A percentile compares a stretch with the other conserved stretches of the same genome.
Evolutionary conservation across 129 eudicot genomes (phyloP).

Genomic region (Lactuca sativa): DNA sequence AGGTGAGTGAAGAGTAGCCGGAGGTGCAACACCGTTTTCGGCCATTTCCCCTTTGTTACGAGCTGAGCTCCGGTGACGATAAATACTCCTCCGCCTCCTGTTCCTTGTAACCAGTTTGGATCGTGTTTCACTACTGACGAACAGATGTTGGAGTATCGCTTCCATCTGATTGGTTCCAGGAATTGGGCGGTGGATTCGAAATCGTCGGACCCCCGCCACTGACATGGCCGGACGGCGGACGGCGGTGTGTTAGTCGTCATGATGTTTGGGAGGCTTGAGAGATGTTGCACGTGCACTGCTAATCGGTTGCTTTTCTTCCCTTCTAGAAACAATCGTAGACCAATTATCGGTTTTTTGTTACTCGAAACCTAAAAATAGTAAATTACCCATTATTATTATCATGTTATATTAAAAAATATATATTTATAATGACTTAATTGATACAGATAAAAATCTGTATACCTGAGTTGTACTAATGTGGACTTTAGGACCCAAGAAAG

Average conservation of each 20-base stretch:
- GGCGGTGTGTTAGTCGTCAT: conserved; percentile 33
- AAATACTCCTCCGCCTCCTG: conserved; percentile 55
- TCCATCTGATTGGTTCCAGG: conserved; percentile 82
- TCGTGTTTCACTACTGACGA: conserved; percentile 72
- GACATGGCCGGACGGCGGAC: conserved; percentile 30
- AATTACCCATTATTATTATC: neutral
- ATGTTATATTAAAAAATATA: too few relatives aligned
- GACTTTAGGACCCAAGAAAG: conserved; percentile 69
- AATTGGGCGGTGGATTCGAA: conserved; percentile 51
- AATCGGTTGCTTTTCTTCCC: conserved; percentile 70
- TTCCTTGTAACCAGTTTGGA: conserved; percentile 54
- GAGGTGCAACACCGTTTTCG: conserved; percentile 70
- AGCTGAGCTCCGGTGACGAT: conserved; percentile 92
- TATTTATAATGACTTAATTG: neutral
- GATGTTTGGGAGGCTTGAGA: conserved; percentile 64
- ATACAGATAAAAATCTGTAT: conserved; percentile 1
- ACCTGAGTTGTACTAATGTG: conserved; percentile 73
- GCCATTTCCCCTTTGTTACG: conserved; percentile 74
- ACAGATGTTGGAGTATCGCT: conserved; percentile 71
- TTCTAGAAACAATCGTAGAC: conserved; percentile 78
- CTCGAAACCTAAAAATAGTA: conserved; percentile 50
- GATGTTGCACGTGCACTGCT: conserved; percentile 77
- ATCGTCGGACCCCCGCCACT: conserved; percentile 92
- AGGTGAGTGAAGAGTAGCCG: conserved; percentile 66
- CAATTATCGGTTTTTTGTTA: conserved; percentile 60